Percentiles rank a stretch among this genome's conserved stretches.
Evolutionary conservation across 1,284 basidiomycete species (phyloP).

Genomic region (Moesziomyces aphidis): DNA sequence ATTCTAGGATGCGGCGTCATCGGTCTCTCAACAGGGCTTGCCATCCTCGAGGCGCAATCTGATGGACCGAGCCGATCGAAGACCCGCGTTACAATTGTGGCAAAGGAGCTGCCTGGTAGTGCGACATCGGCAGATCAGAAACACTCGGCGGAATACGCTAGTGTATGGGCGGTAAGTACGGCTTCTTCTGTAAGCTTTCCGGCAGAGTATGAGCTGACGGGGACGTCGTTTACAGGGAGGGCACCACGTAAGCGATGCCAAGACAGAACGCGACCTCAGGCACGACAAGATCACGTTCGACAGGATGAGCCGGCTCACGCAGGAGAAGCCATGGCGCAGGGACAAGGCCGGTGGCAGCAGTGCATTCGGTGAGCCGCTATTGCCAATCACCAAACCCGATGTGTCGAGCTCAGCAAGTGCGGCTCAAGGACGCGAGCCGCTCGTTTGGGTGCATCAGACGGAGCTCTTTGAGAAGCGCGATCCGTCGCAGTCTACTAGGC

Average conservation of each 20-base stretch:
- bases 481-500: background rate
- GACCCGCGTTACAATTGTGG: conserved; percentile 32
- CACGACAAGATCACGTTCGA: conserved; percentile 48
- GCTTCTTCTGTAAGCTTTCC: background rate
- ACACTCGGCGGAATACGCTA: conserved; percentile 42
- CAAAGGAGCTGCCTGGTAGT: conserved; percentile 29
- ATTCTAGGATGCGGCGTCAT: conserved; percentile 51
- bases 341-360: background rate
- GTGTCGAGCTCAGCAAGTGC: too few relatives aligned
- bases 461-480: conserved; percentile 35
- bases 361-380: background rate
- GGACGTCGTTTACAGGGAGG: conserved; percentile 16
- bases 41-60: conserved; percentile 36
- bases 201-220: background rate
- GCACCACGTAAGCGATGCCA: conserved; percentile 54
- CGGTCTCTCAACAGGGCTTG: conserved; percentile 45
- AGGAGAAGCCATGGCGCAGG: conserved; percentile 23
- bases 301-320: conserved; percentile 26
- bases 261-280: conserved; percentile 23
- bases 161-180: conserved; percentile 47
- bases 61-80: background rate
- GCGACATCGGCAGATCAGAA: background rate
- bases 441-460: conserved; percentile 59
- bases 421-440: conserved; percentile 13
- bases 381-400: background rate